These are phyloP conservation scores for Neurospora hispaniola DNA, from an alignment of 495 filamentous ascomycete genomes.

Conservation along the genomic window DNA sequence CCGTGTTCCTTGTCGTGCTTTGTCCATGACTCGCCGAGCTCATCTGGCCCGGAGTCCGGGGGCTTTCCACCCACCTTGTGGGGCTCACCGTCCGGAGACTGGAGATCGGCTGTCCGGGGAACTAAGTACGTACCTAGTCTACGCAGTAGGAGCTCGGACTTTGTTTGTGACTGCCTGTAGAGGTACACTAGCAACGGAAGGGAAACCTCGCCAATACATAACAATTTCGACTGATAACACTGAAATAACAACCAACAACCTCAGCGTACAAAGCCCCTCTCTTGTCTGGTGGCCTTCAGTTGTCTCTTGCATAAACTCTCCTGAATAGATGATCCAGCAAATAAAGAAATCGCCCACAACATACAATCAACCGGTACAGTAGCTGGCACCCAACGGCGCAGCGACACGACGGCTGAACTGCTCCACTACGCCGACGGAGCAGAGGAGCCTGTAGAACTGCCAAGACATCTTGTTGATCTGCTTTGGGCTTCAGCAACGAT, in stretches of 20 bases:
- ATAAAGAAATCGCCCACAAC: not conserved
- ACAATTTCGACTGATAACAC: not conserved
- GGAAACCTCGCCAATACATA: not conserved
- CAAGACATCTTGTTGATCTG: not conserved
- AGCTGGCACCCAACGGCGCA: not conserved
- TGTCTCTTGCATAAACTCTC: not conserved
- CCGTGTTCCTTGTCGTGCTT: not conserved
- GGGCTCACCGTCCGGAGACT: not conserved
- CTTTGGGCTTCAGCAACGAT: not conserved
- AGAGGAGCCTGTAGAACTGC: not conserved
- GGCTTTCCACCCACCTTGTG: not conserved
- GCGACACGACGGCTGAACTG: not conserved
- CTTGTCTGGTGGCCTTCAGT: not conserved
- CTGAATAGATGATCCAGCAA: not conserved
- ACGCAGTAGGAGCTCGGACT: not conserved
- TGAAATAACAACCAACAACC: no score
- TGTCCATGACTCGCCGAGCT: not conserved
- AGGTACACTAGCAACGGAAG: not conserved
- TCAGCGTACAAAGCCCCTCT: not conserved
- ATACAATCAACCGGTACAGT: not conserved
- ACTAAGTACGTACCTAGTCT: not conserved
- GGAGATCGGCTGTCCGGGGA: not conserved
- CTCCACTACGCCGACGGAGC: not conserved
- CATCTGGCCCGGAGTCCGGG: not conserved
- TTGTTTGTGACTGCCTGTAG: not conserved